phyloP scores from a whole-genome alignment of 116 monocot genomes.

The Cymodocea nodosa region DNA sequence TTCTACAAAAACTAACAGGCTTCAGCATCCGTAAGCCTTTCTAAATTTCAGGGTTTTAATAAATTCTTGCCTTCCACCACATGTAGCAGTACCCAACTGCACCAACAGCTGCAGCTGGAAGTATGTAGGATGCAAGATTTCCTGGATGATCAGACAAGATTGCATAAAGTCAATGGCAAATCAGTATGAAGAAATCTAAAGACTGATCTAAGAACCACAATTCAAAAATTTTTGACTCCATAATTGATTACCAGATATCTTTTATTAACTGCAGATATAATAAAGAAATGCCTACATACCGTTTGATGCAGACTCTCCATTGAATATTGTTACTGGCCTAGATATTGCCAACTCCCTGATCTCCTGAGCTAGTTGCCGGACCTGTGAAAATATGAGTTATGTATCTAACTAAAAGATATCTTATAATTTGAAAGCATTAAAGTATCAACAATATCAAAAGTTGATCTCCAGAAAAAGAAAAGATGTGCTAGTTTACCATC shows the following conservation, averaged over 20 bases:
- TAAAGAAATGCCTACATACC: slow-evolving; percentile 23
- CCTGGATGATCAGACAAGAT: slow-evolving; percentile 18
- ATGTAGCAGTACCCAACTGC: slow-evolving; percentile 91
- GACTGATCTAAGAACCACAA: neutral
- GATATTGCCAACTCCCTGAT: slow-evolving; percentile 62
- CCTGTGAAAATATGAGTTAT: slow-evolving; percentile 16
- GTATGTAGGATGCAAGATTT: slow-evolving; percentile 43
- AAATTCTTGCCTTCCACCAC: slow-evolving; percentile 80
- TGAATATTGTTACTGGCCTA: slow-evolving; percentile 47
- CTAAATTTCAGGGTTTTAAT: slow-evolving; percentile 1
- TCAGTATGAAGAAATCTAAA: too few relatives aligned
- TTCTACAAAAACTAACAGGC: neutral
- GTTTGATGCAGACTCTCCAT: slow-evolving; percentile 35
- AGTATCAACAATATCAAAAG: too few relatives aligned
- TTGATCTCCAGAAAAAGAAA: too few relatives aligned
- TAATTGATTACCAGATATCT: too few relatives aligned
- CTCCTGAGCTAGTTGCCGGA: slow-evolving; percentile 74
- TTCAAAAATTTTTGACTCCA: too few relatives aligned
- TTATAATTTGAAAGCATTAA: too few relatives aligned
- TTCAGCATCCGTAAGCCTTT: neutral
- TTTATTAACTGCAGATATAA: neutral
- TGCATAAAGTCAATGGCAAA: too few relatives aligned
- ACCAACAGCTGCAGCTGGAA: slow-evolving; percentile 87
- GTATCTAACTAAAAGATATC: slow-evolving; percentile 1
- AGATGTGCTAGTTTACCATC: too few relatives aligned